These are phyloP conservation scores for Hanseniaspora thailandica DNA, from an alignment of 805 yeast species.

Conservation along the genomic window DNA sequence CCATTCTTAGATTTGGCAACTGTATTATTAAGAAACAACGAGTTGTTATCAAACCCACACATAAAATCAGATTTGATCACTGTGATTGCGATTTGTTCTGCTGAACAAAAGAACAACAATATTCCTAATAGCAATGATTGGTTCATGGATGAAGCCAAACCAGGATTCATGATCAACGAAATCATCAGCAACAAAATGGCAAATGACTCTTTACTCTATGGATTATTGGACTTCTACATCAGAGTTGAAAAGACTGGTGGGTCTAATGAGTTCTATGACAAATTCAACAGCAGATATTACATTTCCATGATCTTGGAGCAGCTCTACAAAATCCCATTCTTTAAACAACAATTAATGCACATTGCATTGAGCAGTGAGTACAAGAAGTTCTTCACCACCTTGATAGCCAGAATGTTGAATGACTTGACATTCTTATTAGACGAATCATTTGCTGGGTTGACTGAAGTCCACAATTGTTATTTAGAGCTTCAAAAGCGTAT, in stretches of 20 bases:
- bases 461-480: conserved; percentile 66
- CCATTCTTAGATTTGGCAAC: conserved; percentile 61
- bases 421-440: conserved; percentile 87
- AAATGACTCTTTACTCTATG: conserved; percentile 56
- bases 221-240: conserved; percentile 80
- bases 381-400: conserved; percentile 76
- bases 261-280: conserved; percentile 88
- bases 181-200: conserved; percentile 56
- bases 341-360: conserved; percentile 53
- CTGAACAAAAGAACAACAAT: conserved; percentile 33
- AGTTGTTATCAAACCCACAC: conserved; percentile 82
- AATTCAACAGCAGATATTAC: conserved; percentile 80
- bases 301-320: conserved; percentile 73
- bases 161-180: conserved; percentile 63
- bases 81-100: conserved; percentile 61
- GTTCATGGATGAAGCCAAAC: conserved; percentile 23
- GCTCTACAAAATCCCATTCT: conserved; percentile 64
- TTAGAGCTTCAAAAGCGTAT: conserved; percentile 45
- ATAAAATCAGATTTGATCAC: conserved; percentile 77
- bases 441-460: conserved; percentile 72
- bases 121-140: conserved; percentile 2
- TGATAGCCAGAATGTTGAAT: conserved; percentile 88
- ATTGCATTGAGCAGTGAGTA: conserved; percentile 46
- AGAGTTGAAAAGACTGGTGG: conserved; percentile 95
- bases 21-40: conserved; percentile 70